These are phyloP conservation scores for Penicillium paneum DNA, from an alignment of 2,329 filamentous ascomycete genomes.

Conservation along the genomic window DNA sequence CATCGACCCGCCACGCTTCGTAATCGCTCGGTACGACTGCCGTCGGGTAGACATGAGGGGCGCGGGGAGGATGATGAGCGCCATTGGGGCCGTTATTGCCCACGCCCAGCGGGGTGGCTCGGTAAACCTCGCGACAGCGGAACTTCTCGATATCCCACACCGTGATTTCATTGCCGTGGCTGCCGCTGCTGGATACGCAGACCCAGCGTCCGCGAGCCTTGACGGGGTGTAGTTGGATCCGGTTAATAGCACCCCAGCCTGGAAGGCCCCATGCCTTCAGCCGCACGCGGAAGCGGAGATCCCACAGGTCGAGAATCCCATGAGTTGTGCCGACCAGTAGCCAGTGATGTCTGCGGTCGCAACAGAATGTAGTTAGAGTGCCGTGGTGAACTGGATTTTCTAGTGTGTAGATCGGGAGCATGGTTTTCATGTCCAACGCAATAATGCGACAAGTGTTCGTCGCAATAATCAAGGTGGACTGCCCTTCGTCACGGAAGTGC, in stretches of 20 bases:
- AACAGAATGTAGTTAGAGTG: conserved; percentile 83
- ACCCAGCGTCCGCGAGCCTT: conserved; percentile 79
- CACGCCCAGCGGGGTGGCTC: conserved; percentile 47
- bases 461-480: conserved; percentile 78
- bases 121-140: conserved; percentile 83
- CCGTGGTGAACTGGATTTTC: conserved; percentile 90
- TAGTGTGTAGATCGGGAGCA: conserved; percentile 75
- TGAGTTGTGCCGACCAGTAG: conserved; percentile 87
- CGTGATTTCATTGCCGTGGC: conserved; percentile 76
- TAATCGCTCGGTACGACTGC: conserved; percentile 57
- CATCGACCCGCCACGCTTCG: conserved; percentile 83
- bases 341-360: conserved; percentile 86
- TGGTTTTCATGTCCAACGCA: conserved; percentile 80
- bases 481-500: conserved; percentile 78
- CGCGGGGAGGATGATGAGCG: conserved; percentile 50
- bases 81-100: conserved; percentile 35
- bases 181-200: conserved; percentile 83
- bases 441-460: conserved; percentile 82
- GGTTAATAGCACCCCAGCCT: conserved; percentile 74
- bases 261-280: conserved; percentile 85
- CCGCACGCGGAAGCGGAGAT: conserved; percentile 87
- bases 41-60: conserved; percentile 24
- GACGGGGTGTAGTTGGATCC: conserved; percentile 73
- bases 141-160: conserved; percentile 95
- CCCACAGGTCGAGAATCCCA: conserved; percentile 91